phyloP scores from a whole-genome alignment of 345 rosid species.

The Lenwebbia sp. region DNA sequence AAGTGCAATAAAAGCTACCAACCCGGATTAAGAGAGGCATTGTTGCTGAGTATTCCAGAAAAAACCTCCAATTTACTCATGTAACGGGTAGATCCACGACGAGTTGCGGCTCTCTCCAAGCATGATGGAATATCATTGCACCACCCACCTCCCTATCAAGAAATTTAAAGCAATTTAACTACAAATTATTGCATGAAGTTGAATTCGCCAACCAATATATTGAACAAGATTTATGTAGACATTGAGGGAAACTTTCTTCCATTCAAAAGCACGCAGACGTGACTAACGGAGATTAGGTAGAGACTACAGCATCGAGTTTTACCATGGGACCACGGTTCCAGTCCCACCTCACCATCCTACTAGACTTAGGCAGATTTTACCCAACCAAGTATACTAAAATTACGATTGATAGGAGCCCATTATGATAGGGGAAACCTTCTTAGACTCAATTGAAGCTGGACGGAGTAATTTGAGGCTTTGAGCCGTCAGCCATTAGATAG shows the following conservation, averaged over 20 bases:
- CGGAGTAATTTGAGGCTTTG: background rate
- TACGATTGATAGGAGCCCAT: background rate
- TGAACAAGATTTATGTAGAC: background rate
- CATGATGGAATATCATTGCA: conserved; percentile 80
- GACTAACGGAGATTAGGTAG: background rate
- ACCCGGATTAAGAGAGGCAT: conserved; percentile 82
- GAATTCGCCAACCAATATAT: background rate
- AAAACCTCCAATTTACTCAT: conserved; percentile 62
- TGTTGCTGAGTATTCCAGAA: conserved; percentile 77
- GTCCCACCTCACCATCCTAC: background rate
- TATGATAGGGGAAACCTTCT: background rate
- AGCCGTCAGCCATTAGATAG: background rate
- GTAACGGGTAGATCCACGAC: conserved; percentile 68
- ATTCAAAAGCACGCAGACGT: background rate
- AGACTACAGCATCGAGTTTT: background rate
- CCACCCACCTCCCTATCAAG: conserved; percentile 92
- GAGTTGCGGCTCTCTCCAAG: conserved; percentile 55
- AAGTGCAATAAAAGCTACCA: background rate
- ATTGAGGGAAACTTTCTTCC: background rate
- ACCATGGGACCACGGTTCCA: too few relatives aligned
- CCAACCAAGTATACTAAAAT: background rate
- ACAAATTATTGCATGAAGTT: background rate
- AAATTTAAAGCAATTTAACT: background rate
- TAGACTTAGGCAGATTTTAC: background rate
- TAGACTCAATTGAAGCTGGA: background rate